These are phyloP conservation scores for Vicia sativa DNA, from an alignment of 306 rosid genomes.

Conservation along the genomic window DNA sequence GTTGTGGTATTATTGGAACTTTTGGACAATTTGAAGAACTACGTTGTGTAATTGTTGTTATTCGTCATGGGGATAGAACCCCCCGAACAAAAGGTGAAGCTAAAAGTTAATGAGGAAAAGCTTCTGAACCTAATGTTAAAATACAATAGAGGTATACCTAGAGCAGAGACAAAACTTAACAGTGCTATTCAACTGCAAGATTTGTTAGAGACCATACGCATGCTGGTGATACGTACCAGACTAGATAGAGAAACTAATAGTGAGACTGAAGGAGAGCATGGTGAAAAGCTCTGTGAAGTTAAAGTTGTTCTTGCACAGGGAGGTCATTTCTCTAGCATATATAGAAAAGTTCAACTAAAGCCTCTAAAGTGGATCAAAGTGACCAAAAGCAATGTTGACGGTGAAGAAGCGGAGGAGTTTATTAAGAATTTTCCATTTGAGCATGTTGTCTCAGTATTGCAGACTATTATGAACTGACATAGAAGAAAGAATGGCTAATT, in stretches of 20 bases:
- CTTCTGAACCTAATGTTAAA: constrained; percentile 86
- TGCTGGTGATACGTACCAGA: constrained; percentile 88
- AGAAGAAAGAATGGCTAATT: too few relatives aligned
- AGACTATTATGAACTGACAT: too few relatives aligned
- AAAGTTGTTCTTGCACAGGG: constrained; percentile 99
- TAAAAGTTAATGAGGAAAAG: constrained; percentile 94
- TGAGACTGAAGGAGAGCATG: constrained; percentile 93
- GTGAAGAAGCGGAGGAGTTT: too few relatives aligned
- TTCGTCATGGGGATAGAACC: constrained; percentile 92
- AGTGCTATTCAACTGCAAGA: constrained; percentile 97
- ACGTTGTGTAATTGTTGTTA: too few relatives aligned
- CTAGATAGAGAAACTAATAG: constrained; percentile 94
- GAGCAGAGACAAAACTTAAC: constrained; percentile 92
- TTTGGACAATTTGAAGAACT: constrained; percentile 93
- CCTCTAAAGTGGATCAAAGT: constrained; percentile 94
- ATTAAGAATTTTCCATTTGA: too few relatives aligned
- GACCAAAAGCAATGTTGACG: constrained; percentile 70
- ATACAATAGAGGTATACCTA: constrained; percentile 93
- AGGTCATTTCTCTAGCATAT: constrained; percentile 96
- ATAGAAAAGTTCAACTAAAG: constrained; percentile 93
- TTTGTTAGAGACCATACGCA: constrained; percentile 90
- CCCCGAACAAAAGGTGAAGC: constrained; percentile 98
- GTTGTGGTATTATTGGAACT: constrained; percentile 91
- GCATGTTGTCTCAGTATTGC: too few relatives aligned
- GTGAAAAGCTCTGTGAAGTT: constrained; percentile 96